Evolutionary conservation across 2,329 filamentous ascomycete species (phyloP).

Genomic region (Cercospora sp.): DNA sequence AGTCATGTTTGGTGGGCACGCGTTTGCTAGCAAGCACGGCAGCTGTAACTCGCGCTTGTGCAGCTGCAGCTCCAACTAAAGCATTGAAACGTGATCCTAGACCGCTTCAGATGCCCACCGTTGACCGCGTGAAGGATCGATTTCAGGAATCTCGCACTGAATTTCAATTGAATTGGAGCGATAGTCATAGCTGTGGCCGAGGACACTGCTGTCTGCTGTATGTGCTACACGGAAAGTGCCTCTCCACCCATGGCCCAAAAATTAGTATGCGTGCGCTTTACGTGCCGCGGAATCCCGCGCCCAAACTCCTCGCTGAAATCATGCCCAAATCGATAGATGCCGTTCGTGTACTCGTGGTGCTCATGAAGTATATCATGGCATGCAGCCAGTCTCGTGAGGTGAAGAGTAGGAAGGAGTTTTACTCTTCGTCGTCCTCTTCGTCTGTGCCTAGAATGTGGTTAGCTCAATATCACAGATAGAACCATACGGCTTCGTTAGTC

Average conservation of each 20-base stretch:
- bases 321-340: conserved; percentile 15
- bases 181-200: neutral
- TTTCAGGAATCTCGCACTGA: neutral
- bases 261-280: conserved; percentile 5
- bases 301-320: conserved; percentile 23
- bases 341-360: conserved; percentile 5
- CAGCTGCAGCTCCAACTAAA: neutral
- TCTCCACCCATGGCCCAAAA: conserved; percentile 1
- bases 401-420: neutral
- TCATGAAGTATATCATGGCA: neutral
- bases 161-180: neutral
- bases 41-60: neutral
- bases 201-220: neutral
- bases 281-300: conserved; percentile 12
- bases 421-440: conserved; percentile 24
- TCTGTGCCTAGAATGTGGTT: conserved; percentile 11
- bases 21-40: neutral
- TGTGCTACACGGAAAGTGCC: neutral
- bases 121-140: neutral
- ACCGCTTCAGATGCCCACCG: neutral
- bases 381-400: neutral
- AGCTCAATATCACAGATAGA: neutral
- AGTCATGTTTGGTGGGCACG: neutral
- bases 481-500: conserved; percentile 53
- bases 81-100: neutral